Conservation (phyloP, 2,329 filamentous ascomycete species). For the Colletotrichum spinosum region DNA sequence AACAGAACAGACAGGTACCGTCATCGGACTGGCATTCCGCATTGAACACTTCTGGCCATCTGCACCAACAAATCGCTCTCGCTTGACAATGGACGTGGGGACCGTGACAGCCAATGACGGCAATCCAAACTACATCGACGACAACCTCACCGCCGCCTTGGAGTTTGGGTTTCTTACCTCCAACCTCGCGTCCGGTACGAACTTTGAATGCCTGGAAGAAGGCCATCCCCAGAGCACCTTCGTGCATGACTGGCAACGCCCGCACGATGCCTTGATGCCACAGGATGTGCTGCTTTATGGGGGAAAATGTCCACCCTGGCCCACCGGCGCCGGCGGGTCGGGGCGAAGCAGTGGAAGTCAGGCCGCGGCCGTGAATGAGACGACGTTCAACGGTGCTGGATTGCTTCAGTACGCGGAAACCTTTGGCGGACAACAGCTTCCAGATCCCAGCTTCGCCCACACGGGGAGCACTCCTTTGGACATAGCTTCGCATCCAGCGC, state of each 20-base stretch:
- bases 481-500: background rate
- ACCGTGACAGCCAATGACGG: conserved; percentile 10
- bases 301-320: too few relatives aligned
- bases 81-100: conserved; percentile 22
- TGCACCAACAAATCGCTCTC: conserved; percentile 11
- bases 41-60: conserved; percentile 11
- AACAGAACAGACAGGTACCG: too few relatives aligned
- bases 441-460: background rate
- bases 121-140: conserved; percentile 12
- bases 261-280: background rate
- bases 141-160: conserved; percentile 17
- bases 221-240: too few relatives aligned
- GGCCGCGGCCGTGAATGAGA: too few relatives aligned
- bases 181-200: background rate
- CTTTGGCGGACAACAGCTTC: background rate
- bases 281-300: background rate
- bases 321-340: too few relatives aligned
- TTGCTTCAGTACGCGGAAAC: background rate
- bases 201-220: background rate
- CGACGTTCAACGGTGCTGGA: too few relatives aligned
- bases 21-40: too few relatives aligned
- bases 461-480: too few relatives aligned
- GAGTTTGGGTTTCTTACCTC: conserved; percentile 15
- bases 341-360: too few relatives aligned
- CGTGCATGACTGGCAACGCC: background rate